Evolutionary conservation across 495 filamentous ascomycete genomes (phyloP), one percentile per base, ranked within the genome.

Genomic region (Neurospora intermedia): DNA sequence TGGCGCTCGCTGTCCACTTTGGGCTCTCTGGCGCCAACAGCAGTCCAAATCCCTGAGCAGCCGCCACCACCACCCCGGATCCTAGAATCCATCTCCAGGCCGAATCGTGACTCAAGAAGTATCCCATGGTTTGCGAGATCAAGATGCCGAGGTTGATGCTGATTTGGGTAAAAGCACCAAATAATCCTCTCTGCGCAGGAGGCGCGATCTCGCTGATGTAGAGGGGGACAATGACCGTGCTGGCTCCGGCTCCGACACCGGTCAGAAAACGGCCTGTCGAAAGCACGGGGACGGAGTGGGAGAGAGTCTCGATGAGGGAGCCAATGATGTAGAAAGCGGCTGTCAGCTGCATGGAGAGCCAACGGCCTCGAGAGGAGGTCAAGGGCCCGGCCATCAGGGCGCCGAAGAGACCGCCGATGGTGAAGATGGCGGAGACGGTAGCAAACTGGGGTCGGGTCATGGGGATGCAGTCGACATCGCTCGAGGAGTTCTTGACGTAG

Each of bases 111-210:
- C 93, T 96, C 69, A 97, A 82, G 81, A 96, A 98, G 72, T 91
- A 95, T 0, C 96, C 96, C 69, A 98, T 83, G 0, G 90, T 84
- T 78, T 98, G 96, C 0, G 94, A 89, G 39, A 90, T 82, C 13
- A 99, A 80, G 69, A 99, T 98, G 16, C 96, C 96, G n/a, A 96
- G 82, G 76, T 98, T 98, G 79, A 94, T 93, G 84, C 93, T 94
- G 74, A 99, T 86, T 77, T 99, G 96, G 4, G 96, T 99, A 76
- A 96, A 90, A 18, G 91, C 90, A 9, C 96, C 96, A 78, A 97
- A 97, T 73, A 94, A 89, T 2, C 96, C 96, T 54, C 91, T 90
- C 69, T 91, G 87, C 5, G 82, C 82, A 0, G 91, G 92, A 18
- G 95, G 96, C 0, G 94, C 91, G 20, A 97, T 86, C 80, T 99